Evolutionary conservation across 176 grass and related monocot species (phyloP).

Genomic region (Musa itinerans): DNA sequence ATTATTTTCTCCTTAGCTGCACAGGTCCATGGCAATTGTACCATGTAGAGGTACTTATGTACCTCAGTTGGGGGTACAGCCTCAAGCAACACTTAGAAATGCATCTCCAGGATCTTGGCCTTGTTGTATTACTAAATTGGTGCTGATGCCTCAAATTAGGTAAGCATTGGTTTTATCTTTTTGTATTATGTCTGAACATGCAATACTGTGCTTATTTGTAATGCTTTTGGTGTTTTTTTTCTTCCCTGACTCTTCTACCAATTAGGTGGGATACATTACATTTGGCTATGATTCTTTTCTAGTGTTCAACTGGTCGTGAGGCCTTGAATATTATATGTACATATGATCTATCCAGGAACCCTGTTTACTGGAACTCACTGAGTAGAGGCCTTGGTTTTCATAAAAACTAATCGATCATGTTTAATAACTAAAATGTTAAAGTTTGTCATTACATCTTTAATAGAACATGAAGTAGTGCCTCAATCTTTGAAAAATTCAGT

Average conservation of each 20-base stretch:
- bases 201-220: not conserved
- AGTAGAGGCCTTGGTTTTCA: not conserved
- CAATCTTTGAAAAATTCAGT: too few relatives aligned
- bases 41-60: conserved; percentile 46
- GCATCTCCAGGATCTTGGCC: conserved; percentile 19
- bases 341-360: not conserved
- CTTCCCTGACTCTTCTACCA: not conserved
- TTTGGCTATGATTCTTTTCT: not conserved
- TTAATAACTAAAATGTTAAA: not conserved
- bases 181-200: not conserved
- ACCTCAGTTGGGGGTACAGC: conserved; percentile 52
- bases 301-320: not conserved
- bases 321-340: not conserved
- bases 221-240: not conserved
- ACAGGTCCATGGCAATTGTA: conserved; percentile 28
- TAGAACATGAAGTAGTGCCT: not conserved
- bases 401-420: too few relatives aligned
- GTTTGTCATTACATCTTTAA: not conserved
- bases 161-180: conserved; percentile 15
- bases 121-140: conserved; percentile 18
- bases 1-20: not conserved
- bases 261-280: not conserved
- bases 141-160: conserved; percentile 35
- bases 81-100: conserved; percentile 22
- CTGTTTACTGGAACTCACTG: not conserved